Conservation (phyloP, 1,284 basidiomycete species). For the Filobasidium uniguttulatum region DNA sequence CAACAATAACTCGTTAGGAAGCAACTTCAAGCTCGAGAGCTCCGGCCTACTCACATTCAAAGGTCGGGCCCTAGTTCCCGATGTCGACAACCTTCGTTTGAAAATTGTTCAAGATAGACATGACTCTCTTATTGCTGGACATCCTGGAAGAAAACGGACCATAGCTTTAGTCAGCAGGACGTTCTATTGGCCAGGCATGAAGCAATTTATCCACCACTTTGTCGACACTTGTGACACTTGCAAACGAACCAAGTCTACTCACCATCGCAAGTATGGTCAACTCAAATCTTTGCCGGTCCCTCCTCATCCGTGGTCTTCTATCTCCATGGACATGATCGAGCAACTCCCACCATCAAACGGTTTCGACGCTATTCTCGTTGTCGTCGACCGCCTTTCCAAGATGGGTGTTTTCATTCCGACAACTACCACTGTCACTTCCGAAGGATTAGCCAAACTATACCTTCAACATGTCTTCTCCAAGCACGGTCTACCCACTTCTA, state of each 20-base stretch:
- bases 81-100: not conserved
- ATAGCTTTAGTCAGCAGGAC: conserved; percentile 17
- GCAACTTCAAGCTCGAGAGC: conserved; percentile 19
- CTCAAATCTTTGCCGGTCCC: conserved; percentile 38
- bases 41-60: not conserved
- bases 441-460: not conserved
- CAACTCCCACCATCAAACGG: conserved; percentile 36
- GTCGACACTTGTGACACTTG: conserved; percentile 34
- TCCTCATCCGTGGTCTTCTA: conserved; percentile 32
- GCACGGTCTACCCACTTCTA: conserved; percentile 19
- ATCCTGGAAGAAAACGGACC: conserved; percentile 39
- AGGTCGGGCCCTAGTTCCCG: not conserved
- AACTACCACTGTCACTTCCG: not conserved
- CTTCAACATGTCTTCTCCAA: conserved; percentile 7
- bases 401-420: conserved; percentile 36
- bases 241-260: conserved; percentile 35
- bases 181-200: conserved; percentile 23
- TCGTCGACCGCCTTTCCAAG: conserved; percentile 40
- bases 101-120: conserved; percentile 19
- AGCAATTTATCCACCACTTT: conserved; percentile 18
- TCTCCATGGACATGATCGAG: conserved; percentile 42
- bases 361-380: conserved; percentile 37
- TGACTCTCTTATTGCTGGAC: conserved; percentile 27
- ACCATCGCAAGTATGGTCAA: conserved; percentile 26
- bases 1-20: conserved; percentile 22